These are phyloP conservation scores for Penicillium bovifimosum DNA, from an alignment of 495 filamentous ascomycete genomes.

Conservation along the genomic window DNA sequence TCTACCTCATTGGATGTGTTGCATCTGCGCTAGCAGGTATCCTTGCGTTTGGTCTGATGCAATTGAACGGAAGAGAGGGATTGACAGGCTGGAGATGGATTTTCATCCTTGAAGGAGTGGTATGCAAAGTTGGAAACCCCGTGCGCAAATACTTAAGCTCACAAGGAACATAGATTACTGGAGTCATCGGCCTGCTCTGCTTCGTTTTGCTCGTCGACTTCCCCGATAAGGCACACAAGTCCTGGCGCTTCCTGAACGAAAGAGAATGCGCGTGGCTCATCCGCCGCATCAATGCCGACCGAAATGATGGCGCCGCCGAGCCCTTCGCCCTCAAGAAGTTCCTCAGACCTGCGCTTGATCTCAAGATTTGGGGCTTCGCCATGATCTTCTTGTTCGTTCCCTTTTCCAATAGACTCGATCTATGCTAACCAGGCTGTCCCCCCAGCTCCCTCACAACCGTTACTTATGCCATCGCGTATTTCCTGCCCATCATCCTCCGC, in stretches of 20 bases:
- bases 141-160: slow-evolving; percentile 1
- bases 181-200: slow-evolving; percentile 36
- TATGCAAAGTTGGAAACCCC: slow-evolving; percentile 4
- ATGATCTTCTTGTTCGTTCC: slow-evolving; percentile 48
- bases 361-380: slow-evolving; percentile 59
- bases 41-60: slow-evolving; percentile 60
- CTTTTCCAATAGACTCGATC: background rate
- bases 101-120: slow-evolving; percentile 57
- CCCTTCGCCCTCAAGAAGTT: slow-evolving; percentile 48
- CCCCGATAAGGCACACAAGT: slow-evolving; percentile 47
- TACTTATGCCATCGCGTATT: slow-evolving; percentile 61
- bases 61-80: slow-evolving; percentile 44
- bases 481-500: slow-evolving; percentile 59
- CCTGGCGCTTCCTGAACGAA: slow-evolving; percentile 48
- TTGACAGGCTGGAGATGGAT: slow-evolving; percentile 60
- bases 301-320: slow-evolving; percentile 47
- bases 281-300: slow-evolving; percentile 53
- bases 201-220: slow-evolving; percentile 56
- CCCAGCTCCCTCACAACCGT: slow-evolving; percentile 49
- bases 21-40: slow-evolving; percentile 59
- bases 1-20: slow-evolving; percentile 59
- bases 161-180: slow-evolving; percentile 30
- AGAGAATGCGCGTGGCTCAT: slow-evolving; percentile 51
- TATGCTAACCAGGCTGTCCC: background rate
- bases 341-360: slow-evolving; percentile 43